A percentile compares a stretch with the other conserved stretches of the same genome.
Conservation (phyloP, 2,329 filamentous ascomycete genomes). For the Clathrospora elynae region DNA sequence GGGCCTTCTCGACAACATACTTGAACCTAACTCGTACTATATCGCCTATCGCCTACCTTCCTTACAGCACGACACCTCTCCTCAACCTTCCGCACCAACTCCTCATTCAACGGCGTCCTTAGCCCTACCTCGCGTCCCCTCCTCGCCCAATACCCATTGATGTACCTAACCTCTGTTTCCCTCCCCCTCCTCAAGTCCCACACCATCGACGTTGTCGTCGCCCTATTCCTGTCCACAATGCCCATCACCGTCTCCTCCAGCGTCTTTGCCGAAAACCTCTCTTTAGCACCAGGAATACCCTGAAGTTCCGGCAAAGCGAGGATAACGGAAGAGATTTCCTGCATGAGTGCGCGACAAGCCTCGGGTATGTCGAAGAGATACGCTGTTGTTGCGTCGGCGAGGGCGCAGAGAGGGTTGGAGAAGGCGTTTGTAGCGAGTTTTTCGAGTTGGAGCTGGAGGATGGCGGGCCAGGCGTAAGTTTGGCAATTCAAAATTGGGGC, state of each 20-base stretch:
- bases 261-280: slow-evolving; percentile 5
- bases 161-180: slow-evolving; percentile 8
- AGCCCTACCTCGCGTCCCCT: slow-evolving; percentile 6
- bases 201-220: slow-evolving; percentile 4
- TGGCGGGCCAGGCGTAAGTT: slow-evolving; percentile 2
- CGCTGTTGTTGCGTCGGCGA: slow-evolving; percentile 5
- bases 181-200: slow-evolving; percentile 9
- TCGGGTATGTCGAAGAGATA: slow-evolving; percentile 13
- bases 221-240: slow-evolving; percentile 5
- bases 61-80: neutral
- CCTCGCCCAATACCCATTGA: slow-evolving; percentile 12
- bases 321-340: slow-evolving; percentile 11
- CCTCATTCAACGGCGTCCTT: slow-evolving; percentile 12
- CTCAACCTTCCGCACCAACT: slow-evolving; percentile 8
- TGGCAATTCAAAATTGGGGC: neutral
- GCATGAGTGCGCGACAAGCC: slow-evolving; percentile 3
- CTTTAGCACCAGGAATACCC: slow-evolving; percentile 1
- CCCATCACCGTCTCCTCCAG: slow-evolving; percentile 3
- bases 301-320: slow-evolving; percentile 8
- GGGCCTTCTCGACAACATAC: too few species aligned
- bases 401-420: slow-evolving; percentile 11
- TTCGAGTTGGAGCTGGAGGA: slow-evolving; percentile 5
- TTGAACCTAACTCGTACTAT: too few species aligned
- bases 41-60: too few species aligned
- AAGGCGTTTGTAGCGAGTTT: slow-evolving; percentile 8